Base-by-base conservation (phyloP, 2,329 filamentous ascomycete genomes). In the Aspergillus awamori region DNA sequence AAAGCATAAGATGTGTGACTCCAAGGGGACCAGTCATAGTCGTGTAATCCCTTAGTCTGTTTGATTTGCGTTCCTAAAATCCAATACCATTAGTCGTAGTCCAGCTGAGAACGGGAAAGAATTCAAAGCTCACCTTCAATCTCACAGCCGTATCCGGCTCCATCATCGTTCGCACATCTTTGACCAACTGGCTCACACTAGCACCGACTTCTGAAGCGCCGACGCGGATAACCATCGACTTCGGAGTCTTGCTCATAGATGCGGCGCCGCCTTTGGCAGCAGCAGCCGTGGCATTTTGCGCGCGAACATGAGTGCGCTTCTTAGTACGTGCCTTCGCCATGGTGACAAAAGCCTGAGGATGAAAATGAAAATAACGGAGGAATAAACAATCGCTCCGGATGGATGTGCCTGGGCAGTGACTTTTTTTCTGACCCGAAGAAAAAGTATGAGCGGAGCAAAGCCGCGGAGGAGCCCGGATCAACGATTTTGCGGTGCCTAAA, bases 221-320 rank as follows among this genome's bases (percentile, higher is more conserved):
- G 71, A 97, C 93, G 69, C 95, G 91, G 77, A 99, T 97, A 61
- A 99, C 94, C 94, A 99, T 97, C 76, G 90, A 96, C 84, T 97
- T 97, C 36, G 95, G 95, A 55, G 88, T 84, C 66, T 88, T 87
- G 57, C 85, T 82, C 61, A 81, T 83, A 24, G 87, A 85, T 61
- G 86, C 84, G 77, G 88, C 87, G 60, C 86, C 84, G 47, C 83
- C 81, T 65, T 84, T 84, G 54, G 73, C 74, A 58, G 71, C 74
- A 57, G 71, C 82, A 66, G 65, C 80, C 69, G 70, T 82, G 70
- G 69, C 84, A 69, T 86, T 85, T 56, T 85, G 84, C 54, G 89
- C 86, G 63, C 89, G 87, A 58, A 89, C 78, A 77, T 97, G 93
- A 63, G 93, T 97, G 76, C 92, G 88, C 85, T 94, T 96, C 83